phyloP scores from a whole-genome alignment of 2,329 filamentous ascomycete species.

The Ophiostoma ulmi region DNA sequence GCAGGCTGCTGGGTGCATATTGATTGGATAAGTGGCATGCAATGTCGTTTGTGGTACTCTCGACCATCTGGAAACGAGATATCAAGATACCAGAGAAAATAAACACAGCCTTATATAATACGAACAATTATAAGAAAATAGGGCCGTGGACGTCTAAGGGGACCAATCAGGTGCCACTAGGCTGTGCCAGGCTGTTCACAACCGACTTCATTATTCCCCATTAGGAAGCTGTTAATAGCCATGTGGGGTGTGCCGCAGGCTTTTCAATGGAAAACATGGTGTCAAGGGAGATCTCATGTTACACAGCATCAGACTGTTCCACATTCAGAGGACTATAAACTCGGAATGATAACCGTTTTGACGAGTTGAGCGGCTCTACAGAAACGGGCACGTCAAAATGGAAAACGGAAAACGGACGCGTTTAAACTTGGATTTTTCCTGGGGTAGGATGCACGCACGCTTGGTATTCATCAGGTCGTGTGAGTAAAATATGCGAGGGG shows the following conservation, averaged over 20 bases:
- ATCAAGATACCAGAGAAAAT: background rate
- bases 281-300: background rate
- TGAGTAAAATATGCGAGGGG: background rate
- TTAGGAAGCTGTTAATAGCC: too few species aligned
- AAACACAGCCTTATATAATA: background rate
- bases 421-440: background rate
- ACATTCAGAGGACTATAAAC: constrained; percentile 7
- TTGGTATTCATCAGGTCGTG: background rate
- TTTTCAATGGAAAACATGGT: background rate
- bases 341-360: background rate
- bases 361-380: background rate
- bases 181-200: too few species aligned
- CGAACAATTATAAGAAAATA: background rate
- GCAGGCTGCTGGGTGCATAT: background rate
- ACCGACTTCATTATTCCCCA: too few species aligned
- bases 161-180: background rate
- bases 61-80: background rate
- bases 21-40: background rate
- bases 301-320: constrained; percentile 9
- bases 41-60: background rate
- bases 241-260: too few species aligned
- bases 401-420: background rate
- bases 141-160: background rate
- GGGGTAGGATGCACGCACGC: background rate
- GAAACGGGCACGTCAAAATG: background rate